Conservation (phyloP, 331 rosid species). For the Dryas integrifolia region DNA sequence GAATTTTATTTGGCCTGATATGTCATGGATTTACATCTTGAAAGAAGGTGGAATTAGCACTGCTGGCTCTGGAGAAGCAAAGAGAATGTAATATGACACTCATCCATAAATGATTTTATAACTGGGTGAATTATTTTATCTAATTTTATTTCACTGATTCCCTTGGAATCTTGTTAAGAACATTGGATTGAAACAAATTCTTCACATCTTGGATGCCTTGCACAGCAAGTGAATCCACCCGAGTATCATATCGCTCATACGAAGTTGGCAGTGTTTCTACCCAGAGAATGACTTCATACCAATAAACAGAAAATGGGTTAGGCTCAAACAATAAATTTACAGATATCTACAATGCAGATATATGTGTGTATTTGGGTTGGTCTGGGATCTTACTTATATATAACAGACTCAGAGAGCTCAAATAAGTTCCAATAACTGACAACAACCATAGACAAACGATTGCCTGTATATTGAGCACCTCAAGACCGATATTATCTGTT, state of each 20-base stretch:
- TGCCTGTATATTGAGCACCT: constrained; percentile 41
- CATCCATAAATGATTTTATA: background rate
- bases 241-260: constrained; percentile 55
- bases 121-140: background rate
- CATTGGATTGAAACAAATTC: constrained; percentile 42
- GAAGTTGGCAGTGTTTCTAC: constrained; percentile 41
- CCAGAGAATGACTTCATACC: constrained; percentile 41
- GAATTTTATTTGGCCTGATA: too few relatives aligned
- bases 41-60: too few relatives aligned
- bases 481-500: background rate
- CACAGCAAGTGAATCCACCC: constrained; percentile 49
- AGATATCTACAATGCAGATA: background rate
- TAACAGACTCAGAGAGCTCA: constrained; percentile 43
- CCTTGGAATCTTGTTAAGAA: constrained; percentile 65
- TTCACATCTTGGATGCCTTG: constrained; percentile 45
- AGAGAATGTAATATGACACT: background rate
- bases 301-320: constrained; percentile 4
- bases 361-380: background rate
- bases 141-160: constrained; percentile 45
- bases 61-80: too few relatives aligned
- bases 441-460: constrained; percentile 41
- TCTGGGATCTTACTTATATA: constrained; percentile 40
- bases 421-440: constrained; percentile 44
- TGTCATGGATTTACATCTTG: too few relatives aligned
- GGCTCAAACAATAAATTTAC: background rate